A percentile compares a stretch with the other conserved stretches of the same genome.
Evolutionary conservation across 495 filamentous ascomycete genomes (phyloP).

Genomic region (Penicillium mononematosum): DNA sequence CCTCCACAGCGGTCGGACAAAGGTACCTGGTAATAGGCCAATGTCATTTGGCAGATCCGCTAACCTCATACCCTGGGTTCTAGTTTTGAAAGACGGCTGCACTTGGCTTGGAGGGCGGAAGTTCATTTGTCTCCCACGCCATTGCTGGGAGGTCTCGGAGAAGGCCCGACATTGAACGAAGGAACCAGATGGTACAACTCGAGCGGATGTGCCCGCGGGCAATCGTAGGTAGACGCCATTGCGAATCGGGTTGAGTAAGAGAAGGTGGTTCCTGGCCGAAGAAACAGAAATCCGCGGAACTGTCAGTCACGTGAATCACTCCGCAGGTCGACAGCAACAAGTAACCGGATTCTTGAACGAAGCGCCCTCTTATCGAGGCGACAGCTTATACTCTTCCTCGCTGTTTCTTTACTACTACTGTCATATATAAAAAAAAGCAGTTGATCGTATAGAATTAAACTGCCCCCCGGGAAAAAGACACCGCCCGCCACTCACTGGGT

Average conservation of each 20-base stretch:
- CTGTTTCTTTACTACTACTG: background rate
- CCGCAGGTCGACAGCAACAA: constrained; percentile 4
- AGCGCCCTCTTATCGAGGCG: background rate
- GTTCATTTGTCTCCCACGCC: constrained; percentile 26
- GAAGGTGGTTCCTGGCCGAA: constrained; percentile 10
- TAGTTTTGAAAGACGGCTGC: constrained; percentile 44
- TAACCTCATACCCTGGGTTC: constrained; percentile 25
- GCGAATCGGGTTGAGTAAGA: constrained; percentile 16
- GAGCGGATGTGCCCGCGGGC: constrained; percentile 25
- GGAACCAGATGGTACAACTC: constrained; percentile 15
- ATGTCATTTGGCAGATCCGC: constrained; percentile 49
- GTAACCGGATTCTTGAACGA: background rate
- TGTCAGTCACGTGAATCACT: constrained; percentile 24
- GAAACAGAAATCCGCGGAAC: constrained; percentile 31
- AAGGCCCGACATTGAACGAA: constrained; percentile 39
- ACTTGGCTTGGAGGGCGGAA: constrained; percentile 25
- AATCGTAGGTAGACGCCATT: constrained; percentile 41
- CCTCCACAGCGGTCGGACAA: constrained; percentile 56
- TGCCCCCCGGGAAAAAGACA: constrained; percentile 6
- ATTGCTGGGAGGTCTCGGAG: constrained; percentile 34
- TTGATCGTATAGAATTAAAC: background rate
- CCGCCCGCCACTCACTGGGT: constrained; percentile 6
- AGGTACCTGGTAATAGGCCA: constrained; percentile 56
- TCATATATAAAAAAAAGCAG: background rate
- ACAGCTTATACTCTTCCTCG: background rate